phyloP scores from a whole-genome alignment of 2,329 filamentous ascomycete species.

The Calonectria pauciramosa region DNA sequence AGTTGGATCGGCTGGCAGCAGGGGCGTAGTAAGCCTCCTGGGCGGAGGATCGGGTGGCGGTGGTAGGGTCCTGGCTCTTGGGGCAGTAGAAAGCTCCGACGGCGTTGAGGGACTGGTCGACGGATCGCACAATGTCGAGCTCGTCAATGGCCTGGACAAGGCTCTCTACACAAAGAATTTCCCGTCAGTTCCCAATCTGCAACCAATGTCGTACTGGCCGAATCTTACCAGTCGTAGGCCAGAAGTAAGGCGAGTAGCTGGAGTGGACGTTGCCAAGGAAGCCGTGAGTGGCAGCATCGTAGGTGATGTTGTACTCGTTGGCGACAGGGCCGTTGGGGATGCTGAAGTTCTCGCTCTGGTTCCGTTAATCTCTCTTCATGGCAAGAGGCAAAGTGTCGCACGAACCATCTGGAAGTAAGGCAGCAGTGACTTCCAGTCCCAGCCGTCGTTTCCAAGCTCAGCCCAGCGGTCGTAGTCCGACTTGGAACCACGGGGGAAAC shows the following conservation, averaged over 20 bases:
- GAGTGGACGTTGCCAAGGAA: neutral
- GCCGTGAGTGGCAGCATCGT: neutral
- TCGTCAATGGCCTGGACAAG: neutral
- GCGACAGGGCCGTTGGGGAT: neutral
- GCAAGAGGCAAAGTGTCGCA: neutral
- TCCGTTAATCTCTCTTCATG: neutral
- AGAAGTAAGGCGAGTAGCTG: conserved; percentile 9
- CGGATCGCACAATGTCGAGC: conserved; percentile 51
- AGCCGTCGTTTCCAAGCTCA: conserved; percentile 50
- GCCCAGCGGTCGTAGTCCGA: conserved; percentile 62
- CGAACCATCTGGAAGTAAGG: neutral
- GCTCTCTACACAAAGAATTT: neutral
- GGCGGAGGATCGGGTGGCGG: conserved; percentile 34
- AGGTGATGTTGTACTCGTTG: neutral
- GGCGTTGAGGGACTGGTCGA: conserved; percentile 36
- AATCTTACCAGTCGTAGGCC: neutral
- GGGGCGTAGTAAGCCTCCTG: conserved; percentile 36
- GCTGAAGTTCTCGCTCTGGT: conserved; percentile 3
- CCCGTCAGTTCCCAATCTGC: neutral
- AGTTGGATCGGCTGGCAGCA: conserved; percentile 18
- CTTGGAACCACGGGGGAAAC: conserved; percentile 53
- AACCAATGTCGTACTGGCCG: accelerated
- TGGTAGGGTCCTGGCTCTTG: conserved; percentile 35
- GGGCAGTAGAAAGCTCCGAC: conserved; percentile 39
- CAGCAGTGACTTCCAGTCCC: neutral